A percentile compares a stretch with the other conserved stretches of the same genome.
These are phyloP conservation scores for Myriosclerotinia duriaeana DNA, from an alignment of 2,329 filamentous ascomycete genomes.

Conservation along the genomic window DNA sequence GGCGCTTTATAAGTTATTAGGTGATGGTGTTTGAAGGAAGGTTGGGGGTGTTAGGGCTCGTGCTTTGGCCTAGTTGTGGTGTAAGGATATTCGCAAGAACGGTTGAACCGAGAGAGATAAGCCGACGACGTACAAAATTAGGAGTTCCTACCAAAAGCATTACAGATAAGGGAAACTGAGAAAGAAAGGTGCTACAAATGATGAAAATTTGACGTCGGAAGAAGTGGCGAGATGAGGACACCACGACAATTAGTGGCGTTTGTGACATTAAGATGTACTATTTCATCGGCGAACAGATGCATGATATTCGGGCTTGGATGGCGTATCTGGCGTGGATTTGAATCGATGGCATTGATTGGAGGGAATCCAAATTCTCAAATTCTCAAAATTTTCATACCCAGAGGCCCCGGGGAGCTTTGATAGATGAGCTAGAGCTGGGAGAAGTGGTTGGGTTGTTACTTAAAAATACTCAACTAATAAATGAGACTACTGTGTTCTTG, in stretches of 20 bases:
- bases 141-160: conserved; percentile 80
- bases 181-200: conserved; percentile 85
- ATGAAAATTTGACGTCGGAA: conserved; percentile 82
- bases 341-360: not conserved
- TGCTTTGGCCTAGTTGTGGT: not conserved
- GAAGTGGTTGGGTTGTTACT: not conserved
- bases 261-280: not conserved
- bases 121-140: conserved; percentile 80
- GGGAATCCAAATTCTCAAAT: not conserved
- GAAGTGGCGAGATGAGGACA: conserved; percentile 89
- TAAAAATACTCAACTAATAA: not conserved
- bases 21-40: conserved; percentile 37
- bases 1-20: conserved; percentile 36
- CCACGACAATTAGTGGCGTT: not conserved
- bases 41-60: too few relatives aligned
- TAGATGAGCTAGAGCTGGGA: not conserved
- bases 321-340: conserved; percentile 1
- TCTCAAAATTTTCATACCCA: conserved; percentile 11
- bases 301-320: not conserved
- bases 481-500: not conserved
- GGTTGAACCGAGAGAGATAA: conserved; percentile 61
- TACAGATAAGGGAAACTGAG: conserved; percentile 91
- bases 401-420: conserved; percentile 1
- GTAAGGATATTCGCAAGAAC: not conserved
- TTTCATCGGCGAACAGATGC: not conserved